Percentiles rank a stretch among this genome's conserved stretches.
Conservation (phyloP, 202 grass and related monocot genomes). For the Bolboschoenoplectus hybrid region DNA sequence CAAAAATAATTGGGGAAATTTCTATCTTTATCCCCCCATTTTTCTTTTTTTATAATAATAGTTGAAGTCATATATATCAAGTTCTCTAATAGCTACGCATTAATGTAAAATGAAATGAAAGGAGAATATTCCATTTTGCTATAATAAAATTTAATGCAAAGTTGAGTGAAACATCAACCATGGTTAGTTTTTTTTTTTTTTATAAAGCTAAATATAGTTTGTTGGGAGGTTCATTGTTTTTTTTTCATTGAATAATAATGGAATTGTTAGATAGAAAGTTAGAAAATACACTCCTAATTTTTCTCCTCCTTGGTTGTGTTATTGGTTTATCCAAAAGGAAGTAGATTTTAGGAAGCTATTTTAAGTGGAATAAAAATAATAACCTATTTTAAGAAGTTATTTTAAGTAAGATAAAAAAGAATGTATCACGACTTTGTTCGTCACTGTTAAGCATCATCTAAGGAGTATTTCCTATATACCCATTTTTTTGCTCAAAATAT, state of each 20-base stretch:
- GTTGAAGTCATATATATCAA: not conserved
- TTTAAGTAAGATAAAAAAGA: not conserved
- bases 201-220: constrained; percentile 21
- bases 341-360: not conserved
- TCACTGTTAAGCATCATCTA: not conserved
- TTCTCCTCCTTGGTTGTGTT: not conserved
- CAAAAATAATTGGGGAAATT: constrained; percentile 11
- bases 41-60: not conserved
- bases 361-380: constrained; percentile 15
- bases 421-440: not conserved
- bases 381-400: constrained; percentile 23
- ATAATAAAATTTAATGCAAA: not conserved
- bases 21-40: not conserved
- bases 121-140: not conserved
- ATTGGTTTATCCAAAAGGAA: constrained; percentile 6
- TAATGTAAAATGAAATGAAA: not conserved
- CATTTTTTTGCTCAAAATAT: not conserved
- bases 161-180: not conserved
- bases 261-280: not conserved
- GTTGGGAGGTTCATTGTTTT: not conserved
- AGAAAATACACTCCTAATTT: not conserved
- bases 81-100: not conserved
- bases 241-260: not conserved
- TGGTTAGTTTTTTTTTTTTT: not conserved
- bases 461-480: not conserved